A percentile compares a stretch with the other conserved stretches of the same genome.
Evolutionary conservation across 2,329 filamentous ascomycete genomes (phyloP).

Genomic region (Penicillium sp.): DNA sequence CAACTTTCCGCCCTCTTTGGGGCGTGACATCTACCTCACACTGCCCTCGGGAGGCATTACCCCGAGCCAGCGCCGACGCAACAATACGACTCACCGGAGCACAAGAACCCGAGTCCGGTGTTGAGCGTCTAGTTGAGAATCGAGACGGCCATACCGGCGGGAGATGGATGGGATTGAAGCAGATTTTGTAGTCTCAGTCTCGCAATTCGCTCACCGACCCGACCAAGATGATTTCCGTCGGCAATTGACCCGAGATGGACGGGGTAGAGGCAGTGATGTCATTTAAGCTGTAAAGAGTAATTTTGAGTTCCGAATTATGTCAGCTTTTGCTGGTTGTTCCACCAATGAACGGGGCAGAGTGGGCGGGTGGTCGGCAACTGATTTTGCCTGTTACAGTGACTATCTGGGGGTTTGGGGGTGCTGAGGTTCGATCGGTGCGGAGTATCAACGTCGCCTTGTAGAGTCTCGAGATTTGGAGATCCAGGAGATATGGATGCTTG

Average conservation of each 20-base stretch:
- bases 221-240: slow-evolving; percentile 18
- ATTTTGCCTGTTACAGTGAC: not conserved
- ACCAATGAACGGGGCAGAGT: slow-evolving; percentile 11
- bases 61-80: slow-evolving; percentile 7
- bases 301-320: slow-evolving; percentile 18
- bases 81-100: not conserved
- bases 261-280: slow-evolving; percentile 10
- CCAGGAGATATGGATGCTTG: not conserved
- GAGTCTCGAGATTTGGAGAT: not conserved
- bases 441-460: not conserved
- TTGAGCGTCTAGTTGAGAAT: not conserved
- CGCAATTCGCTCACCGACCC: not conserved
- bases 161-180: not conserved
- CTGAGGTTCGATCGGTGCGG: too few species aligned
- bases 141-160: not conserved
- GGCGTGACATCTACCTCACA: slow-evolving; percentile 7
- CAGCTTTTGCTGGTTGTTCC: not conserved
- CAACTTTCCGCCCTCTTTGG: slow-evolving; percentile 2
- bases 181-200: slow-evolving; percentile 1
- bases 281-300: slow-evolving; percentile 4
- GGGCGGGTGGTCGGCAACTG: slow-evolving; percentile 18
- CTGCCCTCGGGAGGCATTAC: slow-evolving; percentile 10
- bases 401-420: not conserved
- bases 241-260: slow-evolving; percentile 16
- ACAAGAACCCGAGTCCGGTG: not conserved